Base-by-base conservation (phyloP, 371 early-diverging fungal genomes). In the Chytridium lagenaria region DNA sequence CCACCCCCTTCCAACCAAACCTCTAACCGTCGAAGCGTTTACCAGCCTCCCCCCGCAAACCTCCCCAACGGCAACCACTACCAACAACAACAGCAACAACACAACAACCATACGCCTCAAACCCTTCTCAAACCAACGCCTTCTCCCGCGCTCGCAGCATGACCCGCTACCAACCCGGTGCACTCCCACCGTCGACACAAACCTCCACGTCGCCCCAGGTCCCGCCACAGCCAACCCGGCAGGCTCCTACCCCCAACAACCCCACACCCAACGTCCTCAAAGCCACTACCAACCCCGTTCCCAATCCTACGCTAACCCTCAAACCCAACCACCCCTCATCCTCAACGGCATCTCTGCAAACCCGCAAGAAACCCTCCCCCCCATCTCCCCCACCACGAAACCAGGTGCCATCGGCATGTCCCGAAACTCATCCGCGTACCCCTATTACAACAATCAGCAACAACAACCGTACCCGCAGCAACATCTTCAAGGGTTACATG, bases 41-140 rank as follows among this genome's bases (percentile, higher is more conserved):
- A 55, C 26, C 57, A 55, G 5, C 57, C 22, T 26, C 57, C 57
- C 10, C 57, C 57, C 57, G 57, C 57, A 7, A 30, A 19, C 57
- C 57, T 55, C 57, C 57, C 57, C 57, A 55, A 55, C 57, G 57
- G 57, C 57, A 7, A 16, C 30, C 57, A 16, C 57, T 23, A 16
- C 57, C 57, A 55, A 19, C 57, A 55, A 19, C 57, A 55, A 55
- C 57, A 55, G 23, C 57, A 55, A 55, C 57, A 55, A 55, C 57
- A 55, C 22, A 10, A 7, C 57, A 55, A 5, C 57, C 10, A 49
- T 22, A 49, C n/a, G n/a, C n/a, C n/a, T n/a, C n/a, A n/a, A n/a
- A n/a, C n/a, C n/a, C n/a, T n/a, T n/a, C n/a, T n/a, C n/a, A n/a
- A n/a, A 19, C 44, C 44, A 44, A 44, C 44, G 44, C 44, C 44